Conservation (phyloP, 257 asterid genomes). For the Solanum peruvianum region DNA sequence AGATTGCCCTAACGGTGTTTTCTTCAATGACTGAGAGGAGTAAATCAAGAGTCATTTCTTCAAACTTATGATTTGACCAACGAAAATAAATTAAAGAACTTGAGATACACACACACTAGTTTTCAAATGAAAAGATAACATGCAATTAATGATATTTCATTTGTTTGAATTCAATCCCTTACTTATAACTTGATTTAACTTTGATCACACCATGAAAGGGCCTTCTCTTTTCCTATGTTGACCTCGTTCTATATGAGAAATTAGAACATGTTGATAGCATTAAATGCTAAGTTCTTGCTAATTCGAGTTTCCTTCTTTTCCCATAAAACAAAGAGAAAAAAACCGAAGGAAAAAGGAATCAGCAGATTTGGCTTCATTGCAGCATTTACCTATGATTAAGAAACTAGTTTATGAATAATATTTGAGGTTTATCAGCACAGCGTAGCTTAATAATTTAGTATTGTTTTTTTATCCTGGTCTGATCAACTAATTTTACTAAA, state of each 20-base stretch:
- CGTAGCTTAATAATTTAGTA: neutral
- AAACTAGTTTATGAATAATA: neutral
- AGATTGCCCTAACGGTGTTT: neutral
- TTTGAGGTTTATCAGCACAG: neutral
- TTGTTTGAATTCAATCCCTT: neutral
- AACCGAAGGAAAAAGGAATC: neutral
- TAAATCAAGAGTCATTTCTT: neutral
- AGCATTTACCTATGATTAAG: neutral
- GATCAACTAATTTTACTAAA: neutral
- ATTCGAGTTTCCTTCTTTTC: neutral
- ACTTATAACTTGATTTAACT: neutral
- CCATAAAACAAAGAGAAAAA: neutral
- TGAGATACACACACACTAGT: neutral
- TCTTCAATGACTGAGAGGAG: neutral
- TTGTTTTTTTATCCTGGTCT: neutral
- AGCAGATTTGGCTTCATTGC: neutral
- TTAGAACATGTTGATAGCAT: neutral
- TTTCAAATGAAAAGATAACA: neutral
- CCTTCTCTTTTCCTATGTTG: neutral
- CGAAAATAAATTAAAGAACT: neutral
- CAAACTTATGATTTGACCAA: neutral
- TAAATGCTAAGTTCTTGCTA: neutral
- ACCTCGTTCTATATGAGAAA: neutral
- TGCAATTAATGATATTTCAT: neutral
- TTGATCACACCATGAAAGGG: neutral